These are phyloP conservation scores for Beta lomatogona DNA, from an alignment of 179 eudicot genomes.

Conservation along the genomic window DNA sequence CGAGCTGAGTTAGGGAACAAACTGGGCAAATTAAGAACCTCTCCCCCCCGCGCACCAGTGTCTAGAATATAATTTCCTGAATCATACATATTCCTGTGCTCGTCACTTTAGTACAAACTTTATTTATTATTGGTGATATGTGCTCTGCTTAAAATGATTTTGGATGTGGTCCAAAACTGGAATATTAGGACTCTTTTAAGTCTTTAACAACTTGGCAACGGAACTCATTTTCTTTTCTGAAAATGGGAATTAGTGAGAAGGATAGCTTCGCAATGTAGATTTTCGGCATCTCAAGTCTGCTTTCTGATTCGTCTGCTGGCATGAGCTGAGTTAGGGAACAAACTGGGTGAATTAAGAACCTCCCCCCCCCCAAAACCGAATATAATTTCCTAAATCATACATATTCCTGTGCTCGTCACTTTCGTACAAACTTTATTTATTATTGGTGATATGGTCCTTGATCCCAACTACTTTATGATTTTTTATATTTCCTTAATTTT, in stretches of 20 bases:
- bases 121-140: not conserved
- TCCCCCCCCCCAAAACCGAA: too few relatives aligned
- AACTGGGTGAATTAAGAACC: not conserved
- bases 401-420: not conserved
- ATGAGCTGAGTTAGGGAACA: not conserved
- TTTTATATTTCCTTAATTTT: not conserved
- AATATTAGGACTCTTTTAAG: not conserved
- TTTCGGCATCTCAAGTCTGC: not conserved
- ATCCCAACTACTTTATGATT: not conserved
- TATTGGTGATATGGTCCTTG: not conserved
- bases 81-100: not conserved
- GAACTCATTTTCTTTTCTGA: not conserved
- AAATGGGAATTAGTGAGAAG: not conserved
- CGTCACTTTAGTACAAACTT: not conserved
- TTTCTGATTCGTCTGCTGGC: not conserved
- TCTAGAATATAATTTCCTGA: too few relatives aligned
- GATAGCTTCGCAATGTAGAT: not conserved
- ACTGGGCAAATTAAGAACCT: not conserved
- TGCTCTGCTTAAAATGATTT: not conserved
- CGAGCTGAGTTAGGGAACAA: not conserved
- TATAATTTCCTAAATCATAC: not conserved
- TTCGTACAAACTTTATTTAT: conserved; percentile 3
- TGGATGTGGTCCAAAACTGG: conserved; percentile 2
- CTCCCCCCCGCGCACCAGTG: too few relatives aligned
- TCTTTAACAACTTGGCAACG: not conserved